Conservation (phyloP, 805 yeast species). For the Myxozyma nipponensis region DNA sequence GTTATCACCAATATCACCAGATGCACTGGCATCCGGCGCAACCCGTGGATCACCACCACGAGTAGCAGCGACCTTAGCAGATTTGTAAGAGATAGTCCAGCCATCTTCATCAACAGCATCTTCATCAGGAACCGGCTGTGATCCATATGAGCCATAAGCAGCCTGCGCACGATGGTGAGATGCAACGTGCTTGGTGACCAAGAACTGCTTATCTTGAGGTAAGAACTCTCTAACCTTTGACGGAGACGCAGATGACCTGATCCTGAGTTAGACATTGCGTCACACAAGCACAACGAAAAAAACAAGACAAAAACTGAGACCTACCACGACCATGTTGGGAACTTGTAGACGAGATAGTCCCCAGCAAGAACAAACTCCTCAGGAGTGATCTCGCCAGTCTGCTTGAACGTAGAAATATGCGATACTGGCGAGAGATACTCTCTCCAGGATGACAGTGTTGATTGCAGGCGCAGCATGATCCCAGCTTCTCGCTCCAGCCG, state of each 20-base stretch:
- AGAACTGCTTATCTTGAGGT: constrained; percentile 80
- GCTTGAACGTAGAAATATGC: constrained; percentile 76
- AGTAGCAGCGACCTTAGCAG: neutral
- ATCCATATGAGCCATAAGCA: constrained; percentile 14
- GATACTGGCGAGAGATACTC: constrained; percentile 91
- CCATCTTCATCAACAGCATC: constrained; percentile 39
- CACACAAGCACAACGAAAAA: neutral
- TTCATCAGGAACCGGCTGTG: constrained; percentile 19
- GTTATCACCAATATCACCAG: constrained; percentile 43
- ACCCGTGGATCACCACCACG: neutral
- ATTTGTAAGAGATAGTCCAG: constrained; percentile 22
- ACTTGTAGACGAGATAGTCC: constrained; percentile 82
- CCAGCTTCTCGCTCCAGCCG: too few species aligned
- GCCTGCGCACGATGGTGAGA: constrained; percentile 64
- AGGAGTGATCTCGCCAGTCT: constrained; percentile 91
- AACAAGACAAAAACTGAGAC: constrained; percentile 4
- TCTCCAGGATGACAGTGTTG: constrained; percentile 75
- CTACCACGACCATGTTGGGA: constrained; percentile 96
- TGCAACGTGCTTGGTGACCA: constrained; percentile 88
- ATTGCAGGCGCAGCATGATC: constrained; percentile 50
- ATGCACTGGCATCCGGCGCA: neutral
- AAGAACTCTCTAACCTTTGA: constrained; percentile 61
- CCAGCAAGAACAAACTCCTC: constrained; percentile 94
- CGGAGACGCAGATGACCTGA: constrained; percentile 49
- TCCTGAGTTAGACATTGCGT: neutral